Conservation (phyloP, 768 basidiomycete genomes). For the Tulasnella sp. region DNA sequence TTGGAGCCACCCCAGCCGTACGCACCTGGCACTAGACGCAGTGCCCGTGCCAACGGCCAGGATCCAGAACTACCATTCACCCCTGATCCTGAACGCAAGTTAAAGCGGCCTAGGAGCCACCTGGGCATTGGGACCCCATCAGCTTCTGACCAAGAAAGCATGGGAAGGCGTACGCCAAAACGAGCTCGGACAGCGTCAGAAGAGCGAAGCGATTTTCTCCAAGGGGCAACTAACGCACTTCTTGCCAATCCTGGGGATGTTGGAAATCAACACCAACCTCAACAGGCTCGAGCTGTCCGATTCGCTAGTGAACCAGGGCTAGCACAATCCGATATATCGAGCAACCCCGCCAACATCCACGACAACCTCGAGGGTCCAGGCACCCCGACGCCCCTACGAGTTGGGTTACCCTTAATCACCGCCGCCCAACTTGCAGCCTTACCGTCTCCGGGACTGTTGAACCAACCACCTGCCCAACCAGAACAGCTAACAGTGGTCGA, state of each 20-base stretch:
- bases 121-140: constrained; percentile 37
- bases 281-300: constrained; percentile 17
- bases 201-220: constrained; percentile 2
- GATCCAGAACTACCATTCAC: constrained; percentile 60
- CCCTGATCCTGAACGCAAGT: constrained; percentile 55
- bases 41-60: constrained; percentile 60
- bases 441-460: too few species aligned
- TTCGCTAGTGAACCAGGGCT: constrained; percentile 3
- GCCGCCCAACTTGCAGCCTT: too few species aligned
- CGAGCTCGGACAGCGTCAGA: constrained; percentile 31
- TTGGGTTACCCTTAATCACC: too few species aligned
- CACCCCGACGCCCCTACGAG: too few species aligned
- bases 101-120: constrained; percentile 59
- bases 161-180: constrained; percentile 37
- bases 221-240: neutral
- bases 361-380: too few species aligned
- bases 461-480: too few species aligned
- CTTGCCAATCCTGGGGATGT: neutral
- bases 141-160: constrained; percentile 42
- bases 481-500: too few species aligned
- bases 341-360: neutral
- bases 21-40: constrained; percentile 49
- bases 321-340: neutral
- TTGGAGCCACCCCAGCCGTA: constrained; percentile 20
- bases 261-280: constrained; percentile 15